Evolutionary conservation across 768 basidiomycete species (phyloP), one percentile per base, ranked within the genome.

Genomic region (Chiua virens): DNA sequence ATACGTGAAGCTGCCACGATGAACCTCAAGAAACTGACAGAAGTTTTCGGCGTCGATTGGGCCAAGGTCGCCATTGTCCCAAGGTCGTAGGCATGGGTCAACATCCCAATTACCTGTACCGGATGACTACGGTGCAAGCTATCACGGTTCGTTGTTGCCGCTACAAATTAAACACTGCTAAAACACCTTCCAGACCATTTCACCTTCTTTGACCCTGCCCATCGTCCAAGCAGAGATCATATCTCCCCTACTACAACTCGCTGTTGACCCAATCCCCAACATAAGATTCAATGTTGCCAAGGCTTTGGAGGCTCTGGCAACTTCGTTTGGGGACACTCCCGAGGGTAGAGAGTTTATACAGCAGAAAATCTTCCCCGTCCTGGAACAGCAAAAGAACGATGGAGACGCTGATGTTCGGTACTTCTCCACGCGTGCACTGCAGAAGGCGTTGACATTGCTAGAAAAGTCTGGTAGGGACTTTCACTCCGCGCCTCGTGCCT

Each of bases 211-310:
- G 60, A 89, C 81, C 56, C 70, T 91, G 55, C 84, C 92, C 42
- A 92, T 92, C 58, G 81, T 98, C 58, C 83, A 83, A 28, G 79
- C 87, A 42, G 88, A 90, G 46, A 87, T 98, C 61, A 82, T 98
- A 54, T 84, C 85, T 21, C 86, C 89, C 35, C 80, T 98, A 44
- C 73, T 96, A 50, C 79, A 85, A 52, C 82, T 99, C 40, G 85
- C 90, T 15, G 76, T 78, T 45, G 97, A 99, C 67, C 85, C 91
- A 11, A 98, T 99, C 66, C 97, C 97, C 47, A 99, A 99, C 71
- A 98, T 99, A 69, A 91, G 97, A 34, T 99, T 99, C 79, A 98
- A 98, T 68, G 95, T 98, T 25, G 89, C 95, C 22, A 98, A 98
- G 71, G 87, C 90, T 23, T 75, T 98, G 60, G 96, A 98, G 73